Percentiles rank a stretch among this genome's conserved stretches.
Evolutionary conservation across 345 rosid species (phyloP).

Genomic region (sweet orange (Citrus sinensis)): DNA sequence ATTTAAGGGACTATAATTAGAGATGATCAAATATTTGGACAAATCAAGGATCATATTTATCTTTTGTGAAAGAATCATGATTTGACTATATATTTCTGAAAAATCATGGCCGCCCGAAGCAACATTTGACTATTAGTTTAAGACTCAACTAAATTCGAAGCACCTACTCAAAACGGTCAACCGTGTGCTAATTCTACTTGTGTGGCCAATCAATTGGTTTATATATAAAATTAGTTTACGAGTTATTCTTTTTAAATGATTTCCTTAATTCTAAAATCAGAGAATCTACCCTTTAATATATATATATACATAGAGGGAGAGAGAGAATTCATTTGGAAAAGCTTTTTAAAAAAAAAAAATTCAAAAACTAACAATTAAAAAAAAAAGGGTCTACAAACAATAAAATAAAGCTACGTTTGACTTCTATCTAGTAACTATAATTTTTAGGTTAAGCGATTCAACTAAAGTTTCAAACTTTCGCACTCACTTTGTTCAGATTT

Average conservation of each 20-base stretch:
- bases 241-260: background rate
- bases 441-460: too few relatives aligned
- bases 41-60: background rate
- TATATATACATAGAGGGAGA: too few relatives aligned
- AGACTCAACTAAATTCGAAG: slow-evolving; percentile 4
- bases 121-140: background rate
- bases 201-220: background rate
- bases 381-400: too few relatives aligned
- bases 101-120: slow-evolving; percentile 6
- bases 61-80: background rate
- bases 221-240: background rate
- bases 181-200: background rate
- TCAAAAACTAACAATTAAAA: too few relatives aligned
- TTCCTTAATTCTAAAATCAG: background rate
- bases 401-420: too few relatives aligned
- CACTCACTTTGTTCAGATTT: too few relatives aligned
- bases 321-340: background rate
- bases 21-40: background rate
- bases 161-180: background rate
- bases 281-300: background rate
- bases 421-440: too few relatives aligned
- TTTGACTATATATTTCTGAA: background rate
- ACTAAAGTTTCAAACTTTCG: too few relatives aligned
- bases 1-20: background rate
- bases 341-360: too few relatives aligned